Base-by-base conservation (phyloP, 306 rosid species). In the Castanea sativa region DNA sequence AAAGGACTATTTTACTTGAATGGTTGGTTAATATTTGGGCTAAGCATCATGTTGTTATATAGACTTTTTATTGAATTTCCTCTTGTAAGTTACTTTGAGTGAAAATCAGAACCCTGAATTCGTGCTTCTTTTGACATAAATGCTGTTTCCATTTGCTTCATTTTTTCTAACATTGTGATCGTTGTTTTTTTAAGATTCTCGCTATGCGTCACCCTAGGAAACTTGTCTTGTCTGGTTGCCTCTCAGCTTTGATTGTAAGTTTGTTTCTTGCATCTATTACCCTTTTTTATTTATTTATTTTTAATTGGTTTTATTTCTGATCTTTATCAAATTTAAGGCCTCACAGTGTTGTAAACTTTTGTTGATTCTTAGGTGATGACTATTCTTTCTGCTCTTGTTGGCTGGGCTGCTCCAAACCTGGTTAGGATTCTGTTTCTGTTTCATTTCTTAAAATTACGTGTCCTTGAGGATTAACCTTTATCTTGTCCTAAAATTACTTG, bases 401-500 rank as follows among this genome's bases (percentile, higher is more conserved):
- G 99, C 53, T 93, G 97, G 97, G 96, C 96, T 79, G 97, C 98
- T 88, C 99, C 99, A 23, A 94, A 90, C 86, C 86, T 94, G 89
- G 97, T 94, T 81, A 80, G 87, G 55, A 68, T 69, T 83, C 35
- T 58, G 14, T 27, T 69, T 83, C 35, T 58, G 18, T 27, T 64
- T 41, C 27, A 30, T 64, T 57, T 49, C 63, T 29, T 21, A 52
- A 73, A 60, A 67, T 74, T 5, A 27, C 51, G 63, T 32, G 65
- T 73, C 16, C 23, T 58, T 76, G 68, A 43, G 55, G 49, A 30
- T 74, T 74, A 41, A 29, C 70, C 76, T 45, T 35, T 21, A 67
- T 71, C 45, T 38, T 38, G 11, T 49, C 63, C 21, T 21, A 52
- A 73, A 60, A 67, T 74, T 5, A 27, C 56, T 69, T 32, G 65